Evolutionary conservation across 306 rosid species (phyloP), one percentile per base, ranked within the genome.

Genomic region (Castanospermum australe): DNA sequence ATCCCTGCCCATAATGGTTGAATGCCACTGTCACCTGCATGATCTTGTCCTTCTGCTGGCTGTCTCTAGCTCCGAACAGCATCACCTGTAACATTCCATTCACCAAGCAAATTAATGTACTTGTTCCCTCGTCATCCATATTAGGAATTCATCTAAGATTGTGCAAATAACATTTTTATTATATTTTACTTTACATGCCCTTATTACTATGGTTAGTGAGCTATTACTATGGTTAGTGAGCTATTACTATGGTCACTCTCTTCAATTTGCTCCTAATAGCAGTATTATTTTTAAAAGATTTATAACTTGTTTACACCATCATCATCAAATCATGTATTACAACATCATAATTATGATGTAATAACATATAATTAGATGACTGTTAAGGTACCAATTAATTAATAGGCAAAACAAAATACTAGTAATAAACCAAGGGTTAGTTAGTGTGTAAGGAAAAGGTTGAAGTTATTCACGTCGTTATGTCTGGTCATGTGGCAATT

Each of bases 1-100:
- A 57, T 18, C 94, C 93, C 35, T 69, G 79, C 0, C 98, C 98
- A 14, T 92, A 92, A 62, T 94, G 93, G 85, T 94, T 94, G 89
- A 94, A 94, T 33, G 97, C 98, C 41, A 94, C 84, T 0, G 97
- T 94, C 0, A 94, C 25, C 70, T 94, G 98, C 97, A 90, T 94
- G 2, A 89, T 76, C 78, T 81, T 60, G 82, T 94, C 97, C 0
- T 35, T 82, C 0, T 59, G 0, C 83, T 72, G 78, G 4, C 68
- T 3, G 10, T 94, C 90, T 30, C 86, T 89, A 1, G 97, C 97
- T 45, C 98, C 98, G 17, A 94, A 89, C 76, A 94, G 30, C 97
- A 94, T 94, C 79, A 78, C 97, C 98, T 94, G 78, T 0, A 48
- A 6, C 8, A 41, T 2, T 2, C 38, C 13, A 67, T 39, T 32